Evolutionary conservation across 129 eudicot genomes (phyloP).

Genomic region (Mikania micrantha): DNA sequence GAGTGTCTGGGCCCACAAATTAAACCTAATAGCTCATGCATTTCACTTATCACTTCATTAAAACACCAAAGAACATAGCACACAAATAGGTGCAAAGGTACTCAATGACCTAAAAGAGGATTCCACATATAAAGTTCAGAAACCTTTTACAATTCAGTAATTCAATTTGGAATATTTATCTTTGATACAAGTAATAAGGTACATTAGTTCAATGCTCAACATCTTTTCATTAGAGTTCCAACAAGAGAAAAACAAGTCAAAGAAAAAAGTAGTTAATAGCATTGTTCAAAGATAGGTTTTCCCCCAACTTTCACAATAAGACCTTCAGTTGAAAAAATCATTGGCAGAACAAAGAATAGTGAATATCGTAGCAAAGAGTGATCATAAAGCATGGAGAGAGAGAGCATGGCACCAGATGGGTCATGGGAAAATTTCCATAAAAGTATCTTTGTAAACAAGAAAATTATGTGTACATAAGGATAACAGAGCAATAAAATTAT

Average conservation of each 20-base stretch:
- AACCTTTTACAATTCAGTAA: background rate
- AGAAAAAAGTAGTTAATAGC: background rate
- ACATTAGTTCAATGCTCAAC: background rate
- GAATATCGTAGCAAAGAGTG: background rate
- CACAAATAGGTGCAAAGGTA: background rate
- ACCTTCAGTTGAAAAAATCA: background rate
- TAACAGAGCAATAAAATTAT: background rate
- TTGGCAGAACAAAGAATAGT: background rate
- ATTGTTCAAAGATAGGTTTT: background rate
- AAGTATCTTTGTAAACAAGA: background rate
- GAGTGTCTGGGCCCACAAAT: background rate
- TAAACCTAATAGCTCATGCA: background rate
- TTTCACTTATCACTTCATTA: background rate
- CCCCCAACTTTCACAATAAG: background rate
- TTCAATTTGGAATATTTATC: background rate
- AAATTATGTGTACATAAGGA: background rate
- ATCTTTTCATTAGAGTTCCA: background rate
- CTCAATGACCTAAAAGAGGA: background rate
- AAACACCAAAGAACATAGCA: background rate
- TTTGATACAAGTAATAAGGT: background rate
- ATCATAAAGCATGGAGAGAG: background rate
- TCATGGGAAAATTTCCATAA: background rate
- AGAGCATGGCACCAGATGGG: background rate
- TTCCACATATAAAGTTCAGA: background rate
- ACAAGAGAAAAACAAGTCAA: background rate